Percentiles rank a stretch among this genome's conserved stretches.
Evolutionary conservation across 768 basidiomycete genomes (phyloP).

Genomic region (Gautieria morchelliformis): DNA sequence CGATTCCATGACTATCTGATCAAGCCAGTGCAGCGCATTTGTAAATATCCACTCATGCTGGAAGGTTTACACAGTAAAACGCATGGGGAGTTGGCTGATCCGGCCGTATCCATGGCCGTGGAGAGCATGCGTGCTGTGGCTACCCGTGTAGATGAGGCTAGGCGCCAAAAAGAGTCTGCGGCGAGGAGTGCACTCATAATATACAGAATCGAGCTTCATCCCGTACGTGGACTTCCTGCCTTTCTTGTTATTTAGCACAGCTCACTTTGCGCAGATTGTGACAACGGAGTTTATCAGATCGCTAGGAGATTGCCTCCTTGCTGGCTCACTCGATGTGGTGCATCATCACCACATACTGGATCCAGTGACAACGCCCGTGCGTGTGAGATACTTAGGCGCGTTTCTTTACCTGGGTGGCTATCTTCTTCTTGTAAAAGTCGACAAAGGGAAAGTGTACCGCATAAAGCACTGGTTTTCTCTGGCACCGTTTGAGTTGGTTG

Average conservation of each 20-base stretch:
- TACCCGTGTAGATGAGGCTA: conserved; percentile 72
- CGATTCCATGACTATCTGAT: conserved; percentile 85
- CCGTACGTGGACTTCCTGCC: conserved; percentile 1
- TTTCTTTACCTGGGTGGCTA: conserved; percentile 86
- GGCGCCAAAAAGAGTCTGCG: conserved; percentile 52
- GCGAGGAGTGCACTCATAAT: conserved; percentile 59
- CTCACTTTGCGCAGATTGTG: conserved; percentile 3
- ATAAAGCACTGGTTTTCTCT: conserved; percentile 84
- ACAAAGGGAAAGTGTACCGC: conserved; percentile 69
- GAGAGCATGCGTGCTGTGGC: conserved; percentile 72
- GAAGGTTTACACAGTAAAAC: conserved; percentile 22
- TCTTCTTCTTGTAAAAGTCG: conserved; percentile 77
- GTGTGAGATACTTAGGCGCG: conserved; percentile 80
- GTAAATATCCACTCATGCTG: conserved; percentile 88
- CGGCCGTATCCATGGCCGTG: conserved; percentile 31
- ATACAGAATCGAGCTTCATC: conserved; percentile 39
- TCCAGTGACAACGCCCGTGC: conserved; percentile 35
- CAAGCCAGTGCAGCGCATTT: conserved; percentile 93
- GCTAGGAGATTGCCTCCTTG: conserved; percentile 69
- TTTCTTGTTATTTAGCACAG: not conserved
- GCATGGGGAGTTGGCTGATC: conserved; percentile 1
- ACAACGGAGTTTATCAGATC: conserved; percentile 46
- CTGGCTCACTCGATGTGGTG: conserved; percentile 86
- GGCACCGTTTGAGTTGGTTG: conserved; percentile 58
- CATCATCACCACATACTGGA: conserved; percentile 46